Base-by-base conservation (phyloP, 768 basidiomycete species). In the Pulveroboletus sp. region DNA sequence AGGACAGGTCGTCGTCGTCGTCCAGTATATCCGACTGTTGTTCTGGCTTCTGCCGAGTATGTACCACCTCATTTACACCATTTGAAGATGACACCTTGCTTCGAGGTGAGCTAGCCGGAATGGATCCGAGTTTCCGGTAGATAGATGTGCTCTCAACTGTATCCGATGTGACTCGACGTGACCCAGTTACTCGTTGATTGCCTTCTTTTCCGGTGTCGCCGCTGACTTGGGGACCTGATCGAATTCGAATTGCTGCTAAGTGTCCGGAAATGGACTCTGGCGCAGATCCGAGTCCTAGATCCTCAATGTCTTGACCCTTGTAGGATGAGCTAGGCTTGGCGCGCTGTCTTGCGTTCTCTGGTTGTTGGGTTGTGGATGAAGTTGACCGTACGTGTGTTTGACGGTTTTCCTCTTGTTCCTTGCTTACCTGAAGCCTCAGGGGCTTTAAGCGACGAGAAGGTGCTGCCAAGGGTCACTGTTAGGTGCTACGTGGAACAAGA, bases 191-290 rank as follows among this genome's bases (percentile, higher is more conserved):
- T 17, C 38, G 38, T 14, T n/a, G 47, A 27, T 40, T 17, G 20
- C 19, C 41, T 39, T 47, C 41, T n/a, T 53, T 44, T 31, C 37
- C 43, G 17, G 36, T 12, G 2, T 16, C 41, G 4, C n/a, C 35
- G 26, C 50, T 31, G 22, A 31, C 29, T 6, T 17, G 43, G 10
- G 63, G 51, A 47, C 55, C 44, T 29, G 65, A 59, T 23, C 45
- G 47, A 24, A 55, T 47, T 45, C 58, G 62, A 39, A 55, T 56
- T 16, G 55, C 37, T 31, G 57, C 65, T 22, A 66, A 17, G 45
- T 65, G 65, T 9, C 54, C 61, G 2, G 64, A 65, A 30, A 65
- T 65, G 19, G 64, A 67, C 35, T 65, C 61, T 0, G 63, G 60
- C 9, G 47, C 55, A 22, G 54, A 30, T 20, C 63, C 62, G 14